phyloP scores from a whole-genome alignment of 192 early-diverging fungal species.

The Haplosporangium gracile region DNA sequence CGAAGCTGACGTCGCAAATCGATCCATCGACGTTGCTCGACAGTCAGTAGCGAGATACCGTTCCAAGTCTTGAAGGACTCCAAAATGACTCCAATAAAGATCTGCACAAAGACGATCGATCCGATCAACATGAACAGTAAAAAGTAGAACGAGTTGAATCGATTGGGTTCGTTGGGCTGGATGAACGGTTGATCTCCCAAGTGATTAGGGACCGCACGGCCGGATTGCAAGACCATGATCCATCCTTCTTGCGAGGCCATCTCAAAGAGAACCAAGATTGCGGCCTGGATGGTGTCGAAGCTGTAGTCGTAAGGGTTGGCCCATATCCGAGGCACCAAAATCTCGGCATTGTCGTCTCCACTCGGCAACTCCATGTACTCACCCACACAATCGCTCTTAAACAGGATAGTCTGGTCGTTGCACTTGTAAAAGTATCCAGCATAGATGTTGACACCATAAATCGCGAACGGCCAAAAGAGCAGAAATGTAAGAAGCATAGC shows the following conservation, averaged over 20 bases:
- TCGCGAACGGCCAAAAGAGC: conserved; percentile 70
- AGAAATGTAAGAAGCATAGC: conserved; percentile 60
- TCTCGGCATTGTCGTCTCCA: conserved; percentile 32
- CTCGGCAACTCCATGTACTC: conserved; percentile 54
- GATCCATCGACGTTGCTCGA: conserved; percentile 70
- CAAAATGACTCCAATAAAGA: conserved; percentile 73
- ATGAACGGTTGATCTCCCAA: conserved; percentile 49
- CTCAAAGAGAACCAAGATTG: conserved; percentile 68
- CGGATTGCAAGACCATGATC: conserved; percentile 61
- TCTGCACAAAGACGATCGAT: conserved; percentile 67
- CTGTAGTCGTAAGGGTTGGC: conserved; percentile 72
- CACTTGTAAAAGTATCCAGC: conserved; percentile 66
- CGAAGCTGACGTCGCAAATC: conserved; percentile 68
- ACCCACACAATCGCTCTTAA: conserved; percentile 50
- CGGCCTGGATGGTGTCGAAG: conserved; percentile 66
- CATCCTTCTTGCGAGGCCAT: conserved; percentile 71
- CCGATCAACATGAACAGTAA: conserved; percentile 71
- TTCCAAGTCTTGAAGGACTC: conserved; percentile 68
- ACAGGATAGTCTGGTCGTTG: conserved; percentile 38
- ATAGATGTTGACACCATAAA: conserved; percentile 70
- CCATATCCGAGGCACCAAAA: conserved; percentile 65
- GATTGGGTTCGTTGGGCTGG: conserved; percentile 58
- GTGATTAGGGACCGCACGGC: conserved; percentile 55
- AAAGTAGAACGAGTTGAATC: conserved; percentile 66
- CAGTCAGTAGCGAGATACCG: conserved; percentile 65